Percentiles rank a stretch among this genome's conserved stretches.
These are phyloP conservation scores for Lactarius deliciosus DNA, from an alignment of 768 basidiomycete species.

Conservation along the genomic window DNA sequence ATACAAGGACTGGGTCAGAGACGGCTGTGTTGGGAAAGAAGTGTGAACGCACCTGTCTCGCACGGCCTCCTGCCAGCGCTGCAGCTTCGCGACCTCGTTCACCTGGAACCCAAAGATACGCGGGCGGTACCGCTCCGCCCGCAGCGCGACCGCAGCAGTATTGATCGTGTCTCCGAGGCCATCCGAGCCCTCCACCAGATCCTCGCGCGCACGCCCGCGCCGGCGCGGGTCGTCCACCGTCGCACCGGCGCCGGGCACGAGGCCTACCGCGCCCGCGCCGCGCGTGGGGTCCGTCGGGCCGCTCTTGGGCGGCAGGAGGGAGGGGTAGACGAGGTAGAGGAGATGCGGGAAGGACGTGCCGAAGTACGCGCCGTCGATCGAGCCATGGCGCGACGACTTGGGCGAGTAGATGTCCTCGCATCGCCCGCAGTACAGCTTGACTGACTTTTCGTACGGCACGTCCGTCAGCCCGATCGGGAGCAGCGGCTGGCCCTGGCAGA, in stretches of 20 bases:
- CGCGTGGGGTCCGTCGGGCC: slow-evolving; percentile 46
- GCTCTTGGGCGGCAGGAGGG: slow-evolving; percentile 83
- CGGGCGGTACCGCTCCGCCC: slow-evolving; percentile 90
- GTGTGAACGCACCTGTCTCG: slow-evolving; percentile 71
- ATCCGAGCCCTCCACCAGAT: slow-evolving; percentile 48
- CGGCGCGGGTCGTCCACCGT: slow-evolving; percentile 35
- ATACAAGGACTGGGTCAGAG: neutral
- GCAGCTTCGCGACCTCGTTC: slow-evolving; percentile 88
- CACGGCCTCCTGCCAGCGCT: slow-evolving; percentile 94
- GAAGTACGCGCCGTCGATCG: slow-evolving; percentile 98
- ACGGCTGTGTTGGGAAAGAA: neutral
- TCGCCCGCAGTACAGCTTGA: slow-evolving; percentile 97
- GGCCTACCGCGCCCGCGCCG: slow-evolving; percentile 31
- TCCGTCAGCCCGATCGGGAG: slow-evolving; percentile 97
- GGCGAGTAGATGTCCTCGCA: slow-evolving; percentile 99
- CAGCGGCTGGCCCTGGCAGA: slow-evolving; percentile 92
- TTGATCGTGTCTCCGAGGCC: slow-evolving; percentile 66
- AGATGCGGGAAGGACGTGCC: slow-evolving; percentile 98
- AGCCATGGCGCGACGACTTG: slow-evolving; percentile 94
- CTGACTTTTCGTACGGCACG: slow-evolving; percentile 97
- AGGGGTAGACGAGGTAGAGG: slow-evolving; percentile 94
- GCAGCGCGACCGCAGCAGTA: slow-evolving; percentile 79
- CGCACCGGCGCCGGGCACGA: slow-evolving; percentile 31
- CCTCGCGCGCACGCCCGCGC: slow-evolving; percentile 40
- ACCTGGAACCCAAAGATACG: slow-evolving; percentile 97